Percentiles rank a stretch among this genome's conserved stretches.
phyloP scores from a whole-genome alignment of 2,329 filamentous ascomycete genomes.

The Cytospora schulzeri region DNA sequence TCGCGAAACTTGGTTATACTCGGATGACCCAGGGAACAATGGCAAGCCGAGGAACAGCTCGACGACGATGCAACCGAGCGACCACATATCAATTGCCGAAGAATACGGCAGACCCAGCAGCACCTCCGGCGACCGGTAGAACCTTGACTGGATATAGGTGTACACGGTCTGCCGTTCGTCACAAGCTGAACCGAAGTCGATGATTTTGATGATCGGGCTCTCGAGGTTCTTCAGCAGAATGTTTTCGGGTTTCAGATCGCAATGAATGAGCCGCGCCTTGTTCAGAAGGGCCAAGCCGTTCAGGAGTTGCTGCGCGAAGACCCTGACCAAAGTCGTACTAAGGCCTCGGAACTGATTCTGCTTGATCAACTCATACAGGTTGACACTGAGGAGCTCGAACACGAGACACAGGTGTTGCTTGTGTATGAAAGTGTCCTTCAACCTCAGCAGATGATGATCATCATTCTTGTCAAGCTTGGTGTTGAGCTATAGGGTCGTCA shows the following conservation, averaged over 20 bases:
- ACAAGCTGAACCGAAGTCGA: conserved; percentile 97
- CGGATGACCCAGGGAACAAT: conserved; percentile 93
- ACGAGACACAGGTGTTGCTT: conserved; percentile 94
- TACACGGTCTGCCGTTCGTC: conserved; percentile 98
- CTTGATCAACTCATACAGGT: conserved; percentile 98
- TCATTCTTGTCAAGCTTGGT: conserved; percentile 99
- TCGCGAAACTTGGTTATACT: conserved; percentile 96
- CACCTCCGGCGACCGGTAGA: conserved; percentile 96
- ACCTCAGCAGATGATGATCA: conserved; percentile 88
- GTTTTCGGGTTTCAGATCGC: conserved; percentile 97
- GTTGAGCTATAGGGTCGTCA: conserved; percentile 68
- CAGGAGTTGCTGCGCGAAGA: conserved; percentile 94
- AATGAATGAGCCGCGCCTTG: conserved; percentile 96
- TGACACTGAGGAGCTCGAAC: conserved; percentile 95
- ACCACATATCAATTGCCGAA: conserved; percentile 99
- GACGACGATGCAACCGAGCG: conserved; percentile 94
- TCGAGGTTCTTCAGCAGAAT: conserved; percentile 97
- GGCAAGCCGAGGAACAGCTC: conserved; percentile 94
- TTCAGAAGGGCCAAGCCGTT: conserved; percentile 91
- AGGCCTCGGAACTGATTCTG: conserved; percentile 98
- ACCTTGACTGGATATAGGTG: conserved; percentile 97
- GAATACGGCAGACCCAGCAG: conserved; percentile 95
- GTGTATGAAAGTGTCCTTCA: conserved; percentile 99
- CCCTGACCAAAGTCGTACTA: conserved; percentile 93
- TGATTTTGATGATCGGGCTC: conserved; percentile 99